A percentile compares a stretch with the other conserved stretches of the same genome.
These are phyloP conservation scores for Cladosporium colombiae DNA, from an alignment of 2,329 filamentous ascomycete species.

Conservation along the genomic window DNA sequence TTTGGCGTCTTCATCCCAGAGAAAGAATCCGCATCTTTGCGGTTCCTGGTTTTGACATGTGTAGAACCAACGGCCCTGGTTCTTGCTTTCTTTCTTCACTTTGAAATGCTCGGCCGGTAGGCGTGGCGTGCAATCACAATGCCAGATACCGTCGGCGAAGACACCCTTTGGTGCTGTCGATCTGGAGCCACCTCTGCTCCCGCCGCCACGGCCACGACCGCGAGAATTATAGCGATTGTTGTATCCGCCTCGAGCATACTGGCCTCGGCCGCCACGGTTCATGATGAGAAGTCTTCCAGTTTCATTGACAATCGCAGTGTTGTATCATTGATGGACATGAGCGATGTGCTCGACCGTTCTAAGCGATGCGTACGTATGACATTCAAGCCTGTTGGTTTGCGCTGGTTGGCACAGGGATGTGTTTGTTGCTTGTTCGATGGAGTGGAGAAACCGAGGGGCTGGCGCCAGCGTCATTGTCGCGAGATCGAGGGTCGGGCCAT, in stretches of 20 bases:
- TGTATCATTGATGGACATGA: not conserved
- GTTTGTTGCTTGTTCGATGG: not conserved
- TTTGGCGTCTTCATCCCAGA: conserved; percentile 58
- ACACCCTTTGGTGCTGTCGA: conserved; percentile 29
- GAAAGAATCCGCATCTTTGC: conserved; percentile 57
- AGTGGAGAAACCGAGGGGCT: not conserved
- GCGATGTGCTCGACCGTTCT: not conserved
- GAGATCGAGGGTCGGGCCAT: not conserved
- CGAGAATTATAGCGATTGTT: conserved; percentile 12
- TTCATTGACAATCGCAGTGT: not conserved
- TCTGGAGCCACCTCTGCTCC: conserved; percentile 1
- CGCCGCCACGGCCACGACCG: conserved; percentile 9
- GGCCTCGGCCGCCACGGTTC: conserved; percentile 11
- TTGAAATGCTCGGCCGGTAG: conserved; percentile 57
- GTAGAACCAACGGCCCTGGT: conserved; percentile 56
- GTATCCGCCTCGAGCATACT: conserved; percentile 11
- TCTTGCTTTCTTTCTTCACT: conserved; percentile 58
- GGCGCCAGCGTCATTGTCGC: not conserved
- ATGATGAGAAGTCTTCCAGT: not conserved
- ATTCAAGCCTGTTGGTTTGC: not conserved
- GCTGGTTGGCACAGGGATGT: conserved; percentile 9
- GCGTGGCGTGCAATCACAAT: conserved; percentile 58
- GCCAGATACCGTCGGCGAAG: conserved; percentile 46
- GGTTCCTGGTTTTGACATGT: conserved; percentile 56
- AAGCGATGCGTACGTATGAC: not conserved